A percentile compares a stretch with the other conserved stretches of the same genome.
These are phyloP conservation scores for Bassia scoparia DNA, from an alignment of 148 eudicot species.

Conservation along the genomic window DNA sequence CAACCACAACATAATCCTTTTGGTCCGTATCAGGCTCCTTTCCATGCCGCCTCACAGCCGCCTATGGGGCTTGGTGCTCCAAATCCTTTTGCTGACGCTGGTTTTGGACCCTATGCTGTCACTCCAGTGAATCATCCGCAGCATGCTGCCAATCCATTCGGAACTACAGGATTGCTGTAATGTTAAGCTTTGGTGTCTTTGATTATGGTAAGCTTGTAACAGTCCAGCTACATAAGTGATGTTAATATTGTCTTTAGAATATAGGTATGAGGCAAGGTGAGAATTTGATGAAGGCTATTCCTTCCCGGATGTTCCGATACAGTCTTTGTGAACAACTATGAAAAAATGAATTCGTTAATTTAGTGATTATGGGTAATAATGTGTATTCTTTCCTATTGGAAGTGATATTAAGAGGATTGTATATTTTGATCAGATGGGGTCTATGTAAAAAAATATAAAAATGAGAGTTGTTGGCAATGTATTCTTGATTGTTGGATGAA, in stretches of 20 bases:
- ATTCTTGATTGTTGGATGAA: neutral
- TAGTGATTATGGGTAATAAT: constrained; percentile 17
- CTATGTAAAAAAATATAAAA: constrained; percentile 1
- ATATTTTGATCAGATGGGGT: constrained; percentile 1
- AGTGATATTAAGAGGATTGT: neutral
- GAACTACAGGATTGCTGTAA: constrained; percentile 37
- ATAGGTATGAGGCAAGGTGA: constrained; percentile 9
- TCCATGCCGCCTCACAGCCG: constrained; percentile 52
- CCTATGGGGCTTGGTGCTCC: constrained; percentile 27
- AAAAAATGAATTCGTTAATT: constrained; percentile 5
- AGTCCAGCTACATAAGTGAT: constrained; percentile 11
- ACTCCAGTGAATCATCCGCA: constrained; percentile 30
- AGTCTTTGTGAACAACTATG: constrained; percentile 3
- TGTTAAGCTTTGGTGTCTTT: constrained; percentile 1
- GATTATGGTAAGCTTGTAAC: constrained; percentile 3
- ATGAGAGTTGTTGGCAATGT: neutral
- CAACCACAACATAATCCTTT: constrained; percentile 66
- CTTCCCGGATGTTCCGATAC: neutral
- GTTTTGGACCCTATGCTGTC: constrained; percentile 34
- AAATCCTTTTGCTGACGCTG: constrained; percentile 39
- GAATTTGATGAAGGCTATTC: neutral
- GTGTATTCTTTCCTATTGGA: constrained; percentile 1
- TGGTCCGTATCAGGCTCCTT: constrained; percentile 56
- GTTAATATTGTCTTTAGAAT: constrained; percentile 15
- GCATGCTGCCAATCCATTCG: constrained; percentile 42